Conservation (phyloP, 2,329 filamentous ascomycete genomes). For the Fonsecaea erecta region DNA sequence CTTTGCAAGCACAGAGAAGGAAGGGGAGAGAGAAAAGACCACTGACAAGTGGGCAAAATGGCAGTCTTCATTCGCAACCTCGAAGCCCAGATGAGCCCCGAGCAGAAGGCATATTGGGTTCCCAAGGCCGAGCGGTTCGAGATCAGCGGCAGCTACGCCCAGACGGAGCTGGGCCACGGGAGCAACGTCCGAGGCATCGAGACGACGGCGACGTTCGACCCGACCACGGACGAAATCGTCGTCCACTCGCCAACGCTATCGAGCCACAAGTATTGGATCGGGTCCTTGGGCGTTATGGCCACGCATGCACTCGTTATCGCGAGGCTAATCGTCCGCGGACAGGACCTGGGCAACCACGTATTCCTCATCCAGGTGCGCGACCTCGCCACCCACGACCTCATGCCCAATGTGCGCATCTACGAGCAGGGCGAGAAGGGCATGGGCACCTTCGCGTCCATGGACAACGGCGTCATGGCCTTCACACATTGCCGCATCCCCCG, state of each 20-base stretch:
- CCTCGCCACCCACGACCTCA: conserved; percentile 36
- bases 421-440: conserved; percentile 49
- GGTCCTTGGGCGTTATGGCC: conserved; percentile 37
- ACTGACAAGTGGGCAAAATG: not conserved
- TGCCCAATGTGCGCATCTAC: conserved; percentile 39
- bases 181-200: conserved; percentile 40
- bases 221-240: conserved; percentile 39
- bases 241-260: conserved; percentile 40
- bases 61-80: conserved; percentile 34
- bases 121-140: conserved; percentile 36
- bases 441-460: conserved; percentile 48
- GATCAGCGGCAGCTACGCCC: conserved; percentile 41
- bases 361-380: conserved; percentile 41
- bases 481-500: conserved; percentile 44
- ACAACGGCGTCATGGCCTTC: conserved; percentile 44
- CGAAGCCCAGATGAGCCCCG: conserved; percentile 35
- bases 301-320: conserved; percentile 42
- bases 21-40: not conserved
- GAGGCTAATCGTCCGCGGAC: conserved; percentile 38
- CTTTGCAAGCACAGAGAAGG: not conserved
- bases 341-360: conserved; percentile 40
- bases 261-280: conserved; percentile 43
- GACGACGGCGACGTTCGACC: conserved; percentile 42
- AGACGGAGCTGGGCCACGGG: conserved; percentile 43
- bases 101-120: conserved; percentile 36